Base-by-base conservation (phyloP, 2,329 filamentous ascomycete species). In the Parastagonospora avenae region DNA sequence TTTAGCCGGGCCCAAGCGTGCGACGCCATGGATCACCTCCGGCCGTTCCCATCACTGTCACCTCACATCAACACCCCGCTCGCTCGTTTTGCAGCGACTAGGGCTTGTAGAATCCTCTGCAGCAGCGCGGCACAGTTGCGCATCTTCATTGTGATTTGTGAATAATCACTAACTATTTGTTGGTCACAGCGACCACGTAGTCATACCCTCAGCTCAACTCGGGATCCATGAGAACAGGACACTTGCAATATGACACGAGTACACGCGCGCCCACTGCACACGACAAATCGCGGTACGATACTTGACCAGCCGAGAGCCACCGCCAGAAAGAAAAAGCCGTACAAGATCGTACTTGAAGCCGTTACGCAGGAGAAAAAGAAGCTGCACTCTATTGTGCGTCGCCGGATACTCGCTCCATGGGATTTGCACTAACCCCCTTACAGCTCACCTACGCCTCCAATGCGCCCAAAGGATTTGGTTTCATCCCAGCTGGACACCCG, bases 331-430 rank as follows among this genome's bases (percentile, higher is more conserved):
- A 77, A 78, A 53, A 78, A 79, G 53, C 71, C 74, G 1, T 80
- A 86, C 70, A 86, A 85, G 64, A 80, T 85, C 42, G 77, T 86
- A 27, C 73, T 85, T 49, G 82, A 85, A 66, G 78, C 76, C 12
- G 74, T 86, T 39, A 80, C 82, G 2, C 81, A 82, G 55, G 81
- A 83, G 65, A 85, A 85, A 72, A 84, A 82, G 64, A 85, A 83
- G 62, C 76, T 86, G 40, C 77, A 80, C 46, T 80, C 81, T 53
- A 66, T 73, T 48, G 77, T 79, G 61, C 62, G 76, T 77, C 54
- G 37, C 47, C 57, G 32, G 46, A 36, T 40, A 19, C 40, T 37
- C 28, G 29, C 52, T 40, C 15, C 35, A 14, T 55, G 35, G 36
- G 33, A 43, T 46, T 46, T 28, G 39, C 57, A 67, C 71, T 77